Evolutionary conservation across 495 filamentous ascomycete genomes (phyloP), one percentile per base, ranked within the genome.

Genomic region (Daldinia caldariorum): DNA sequence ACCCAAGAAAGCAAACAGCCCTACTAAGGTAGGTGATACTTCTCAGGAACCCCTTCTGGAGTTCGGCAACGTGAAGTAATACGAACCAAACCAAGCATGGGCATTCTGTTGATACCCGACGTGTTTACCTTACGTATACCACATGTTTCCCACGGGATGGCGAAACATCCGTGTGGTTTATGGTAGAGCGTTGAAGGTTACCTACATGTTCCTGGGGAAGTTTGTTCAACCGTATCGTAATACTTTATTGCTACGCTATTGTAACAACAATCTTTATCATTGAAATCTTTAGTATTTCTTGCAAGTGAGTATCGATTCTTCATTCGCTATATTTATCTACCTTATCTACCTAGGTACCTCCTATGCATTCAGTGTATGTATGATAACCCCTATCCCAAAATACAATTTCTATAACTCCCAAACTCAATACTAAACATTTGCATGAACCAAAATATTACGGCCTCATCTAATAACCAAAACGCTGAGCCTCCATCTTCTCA

Each of bases 401-500:
- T 18, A 54, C 43, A 58, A 61, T 31, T 49, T 50, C 20, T 37
- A 64, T 37, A 64, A 67, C 35, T 18, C 29, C 32, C 34, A 69
- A 50, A 66, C 51, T 12, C 51, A 54, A 53, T 7, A 18, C 20
- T 12, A 64, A 49, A 3, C 12, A 10, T 29, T 43, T 7, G 12
- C 32, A 6, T 12, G 32, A 9, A 10, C 16, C 16, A 22, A 10
- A 37, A 6, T 18, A 31, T 16, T 53, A 37, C 37, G 4, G 29
- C 53, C 0, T 18, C n/a, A 1, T 43, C 26, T 0, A 53, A 14
- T 0, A 22, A 22, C 18, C 3, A 9, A 26, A 26, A 3, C 53
- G 61, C 9, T 47, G 43, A 49, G 35, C 39, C 35, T 72, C 72
- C 63, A 71, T 60, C 50, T 63, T n/a, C 54, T 73, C 60, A 45